A percentile compares a stretch with the other conserved stretches of the same genome.
These are phyloP conservation scores for Podospora conica DNA, from an alignment of 495 filamentous ascomycete species.

Conservation along the genomic window DNA sequence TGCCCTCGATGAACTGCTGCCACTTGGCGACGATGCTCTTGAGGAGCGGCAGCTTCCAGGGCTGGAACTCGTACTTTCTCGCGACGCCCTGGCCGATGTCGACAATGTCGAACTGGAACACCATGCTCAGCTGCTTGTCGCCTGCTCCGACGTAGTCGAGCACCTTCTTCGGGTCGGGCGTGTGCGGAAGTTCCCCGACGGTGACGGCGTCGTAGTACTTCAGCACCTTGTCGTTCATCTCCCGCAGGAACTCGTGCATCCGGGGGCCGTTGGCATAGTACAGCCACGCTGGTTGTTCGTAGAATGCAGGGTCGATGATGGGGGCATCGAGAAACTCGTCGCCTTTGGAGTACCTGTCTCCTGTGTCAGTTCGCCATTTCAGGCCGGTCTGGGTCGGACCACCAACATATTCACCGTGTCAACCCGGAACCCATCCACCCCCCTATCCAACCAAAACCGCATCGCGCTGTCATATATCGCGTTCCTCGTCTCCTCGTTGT, in stretches of 20 bases:
- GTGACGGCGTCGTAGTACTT: conserved; percentile 61
- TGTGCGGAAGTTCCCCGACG: conserved; percentile 66
- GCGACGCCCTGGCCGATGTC: conserved; percentile 52
- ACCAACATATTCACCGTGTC: conserved; percentile 56
- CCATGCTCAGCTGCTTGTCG: conserved; percentile 64
- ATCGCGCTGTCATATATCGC: conserved; percentile 60
- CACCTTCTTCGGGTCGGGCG: conserved; percentile 51
- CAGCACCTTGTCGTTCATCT: conserved; percentile 55
- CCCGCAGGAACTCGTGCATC: conserved; percentile 60
- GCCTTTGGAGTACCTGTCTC: conserved; percentile 52
- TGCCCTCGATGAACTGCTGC: conserved; percentile 64
- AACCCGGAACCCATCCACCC: conserved; percentile 64
- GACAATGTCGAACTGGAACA: conserved; percentile 66
- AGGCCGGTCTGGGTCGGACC: neutral
- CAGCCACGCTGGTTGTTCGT: conserved; percentile 43
- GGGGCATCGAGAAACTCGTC: conserved; percentile 56
- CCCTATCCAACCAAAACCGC: conserved; percentile 66
- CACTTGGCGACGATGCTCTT: conserved; percentile 55
- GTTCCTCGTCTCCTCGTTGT: conserved; percentile 52
- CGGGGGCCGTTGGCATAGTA: conserved; percentile 59
- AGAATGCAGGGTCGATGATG: conserved; percentile 37
- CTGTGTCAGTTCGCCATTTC: neutral
- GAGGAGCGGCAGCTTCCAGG: conserved; percentile 48
- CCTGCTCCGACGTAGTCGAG: conserved; percentile 52
- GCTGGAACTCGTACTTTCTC: conserved; percentile 32